These are phyloP conservation scores for Pleurotus salmoneostramineus DNA, from an alignment of 768 basidiomycete species.

Conservation along the genomic window DNA sequence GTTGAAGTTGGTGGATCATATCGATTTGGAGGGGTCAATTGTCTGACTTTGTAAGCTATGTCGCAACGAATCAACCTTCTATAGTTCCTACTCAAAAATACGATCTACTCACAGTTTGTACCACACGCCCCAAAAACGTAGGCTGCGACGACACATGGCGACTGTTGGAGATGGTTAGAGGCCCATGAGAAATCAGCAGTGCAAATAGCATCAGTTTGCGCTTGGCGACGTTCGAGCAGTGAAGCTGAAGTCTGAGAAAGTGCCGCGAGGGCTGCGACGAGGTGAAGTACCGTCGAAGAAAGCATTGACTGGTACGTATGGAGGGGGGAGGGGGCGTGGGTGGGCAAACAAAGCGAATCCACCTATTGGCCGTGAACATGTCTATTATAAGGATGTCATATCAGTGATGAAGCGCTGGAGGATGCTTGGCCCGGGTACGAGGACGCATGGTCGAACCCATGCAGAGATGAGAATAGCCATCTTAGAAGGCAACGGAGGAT, in stretches of 20 bases:
- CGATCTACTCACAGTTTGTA: background rate
- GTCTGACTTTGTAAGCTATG: background rate
- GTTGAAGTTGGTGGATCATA: slow-evolving; percentile 2
- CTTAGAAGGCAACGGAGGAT: background rate
- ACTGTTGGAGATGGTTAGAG: slow-evolving; percentile 2
- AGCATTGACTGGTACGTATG: background rate
- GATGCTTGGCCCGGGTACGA: background rate
- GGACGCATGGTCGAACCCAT: background rate
- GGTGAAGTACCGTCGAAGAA: no score
- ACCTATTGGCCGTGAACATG: background rate
- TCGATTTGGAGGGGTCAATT: background rate
- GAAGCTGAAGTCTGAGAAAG: background rate
- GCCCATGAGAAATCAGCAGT: slow-evolving; percentile 2
- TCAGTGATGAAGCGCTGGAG: background rate
- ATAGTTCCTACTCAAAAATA: no score
- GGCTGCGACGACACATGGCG: slow-evolving; percentile 9
- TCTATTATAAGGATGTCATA: background rate
- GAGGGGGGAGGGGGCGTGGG: background rate
- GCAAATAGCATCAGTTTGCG: slow-evolving; percentile 7
- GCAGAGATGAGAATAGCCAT: background rate
- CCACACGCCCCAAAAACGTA: slow-evolving; percentile 8
- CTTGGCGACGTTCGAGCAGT: background rate
- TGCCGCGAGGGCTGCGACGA: background rate
- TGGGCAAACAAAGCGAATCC: background rate
- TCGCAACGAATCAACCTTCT: background rate